These are phyloP conservation scores for Globisporangium cederbergense DNA, from an alignment of 352 stramenopile species.

Conservation along the genomic window DNA sequence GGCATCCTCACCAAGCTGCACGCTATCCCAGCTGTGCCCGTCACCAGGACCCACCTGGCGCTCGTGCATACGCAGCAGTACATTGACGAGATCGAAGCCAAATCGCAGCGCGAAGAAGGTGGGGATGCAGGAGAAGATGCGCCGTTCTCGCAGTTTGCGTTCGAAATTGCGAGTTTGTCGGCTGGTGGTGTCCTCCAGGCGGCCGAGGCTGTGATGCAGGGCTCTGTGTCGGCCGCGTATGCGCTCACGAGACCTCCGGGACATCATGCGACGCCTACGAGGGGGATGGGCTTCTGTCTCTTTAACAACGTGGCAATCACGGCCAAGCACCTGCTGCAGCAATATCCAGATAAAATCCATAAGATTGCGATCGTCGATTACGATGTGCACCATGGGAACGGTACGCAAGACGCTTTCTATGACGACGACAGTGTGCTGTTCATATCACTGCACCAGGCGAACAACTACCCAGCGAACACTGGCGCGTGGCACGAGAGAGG, in stretches of 20 bases:
- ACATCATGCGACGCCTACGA: conserved; percentile 48
- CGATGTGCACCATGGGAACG: conserved; percentile 88
- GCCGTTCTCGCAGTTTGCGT: conserved; percentile 66
- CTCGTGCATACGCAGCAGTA: conserved; percentile 61
- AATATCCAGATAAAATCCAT: conserved; percentile 39
- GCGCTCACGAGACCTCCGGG: conserved; percentile 79
- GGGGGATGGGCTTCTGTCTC: conserved; percentile 90
- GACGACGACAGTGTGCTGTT: conserved; percentile 38
- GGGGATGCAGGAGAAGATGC: conserved; percentile 72
- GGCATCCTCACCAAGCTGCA: conserved; percentile 53
- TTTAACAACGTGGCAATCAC: conserved; percentile 95
- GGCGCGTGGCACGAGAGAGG: conserved; percentile 44
- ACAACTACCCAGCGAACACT: conserved; percentile 46
- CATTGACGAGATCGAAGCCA: conserved; percentile 42
- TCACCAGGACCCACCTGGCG: conserved; percentile 42
- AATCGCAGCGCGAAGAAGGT: conserved; percentile 51
- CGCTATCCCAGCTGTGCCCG: conserved; percentile 27
- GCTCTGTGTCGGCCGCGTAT: conserved; percentile 29
- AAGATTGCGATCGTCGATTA: conserved; percentile 71
- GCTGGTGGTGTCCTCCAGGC: conserved; percentile 82
- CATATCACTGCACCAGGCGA: conserved; percentile 53
- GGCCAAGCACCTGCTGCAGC: conserved; percentile 87
- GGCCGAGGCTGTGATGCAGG: conserved; percentile 45
- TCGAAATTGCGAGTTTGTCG: conserved; percentile 73
- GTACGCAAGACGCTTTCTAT: conserved; percentile 49